Evolutionary conservation across 1,284 basidiomycete genomes (phyloP).

Genomic region (Earliella scabrosa): DNA sequence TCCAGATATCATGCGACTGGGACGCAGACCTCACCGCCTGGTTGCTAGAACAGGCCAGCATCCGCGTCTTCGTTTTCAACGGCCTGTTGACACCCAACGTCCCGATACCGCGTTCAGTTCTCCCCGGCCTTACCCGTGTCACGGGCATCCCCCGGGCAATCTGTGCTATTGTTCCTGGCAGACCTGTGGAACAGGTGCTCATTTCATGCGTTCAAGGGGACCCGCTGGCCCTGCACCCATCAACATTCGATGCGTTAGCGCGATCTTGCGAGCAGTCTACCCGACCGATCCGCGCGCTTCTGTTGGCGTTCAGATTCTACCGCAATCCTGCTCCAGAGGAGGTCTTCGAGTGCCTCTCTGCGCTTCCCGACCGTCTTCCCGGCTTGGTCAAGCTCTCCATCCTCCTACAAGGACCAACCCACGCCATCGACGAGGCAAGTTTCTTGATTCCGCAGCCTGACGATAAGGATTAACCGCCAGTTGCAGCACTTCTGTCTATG

Average conservation of each 20-base stretch:
- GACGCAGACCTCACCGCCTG: conserved; percentile 1
- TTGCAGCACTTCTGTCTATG: not conserved
- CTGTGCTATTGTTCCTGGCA: not conserved
- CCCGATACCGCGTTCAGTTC: not conserved
- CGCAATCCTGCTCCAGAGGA: not conserved
- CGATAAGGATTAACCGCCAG: no score
- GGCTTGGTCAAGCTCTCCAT: not conserved
- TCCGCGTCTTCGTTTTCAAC: not conserved
- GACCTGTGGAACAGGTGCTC: not conserved
- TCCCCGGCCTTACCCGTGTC: not conserved
- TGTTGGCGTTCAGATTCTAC: not conserved
- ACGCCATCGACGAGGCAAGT: not conserved
- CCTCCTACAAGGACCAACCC: not conserved
- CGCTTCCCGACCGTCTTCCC: not conserved
- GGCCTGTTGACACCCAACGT: not conserved
- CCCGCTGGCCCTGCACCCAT: not conserved
- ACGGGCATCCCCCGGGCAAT: not conserved
- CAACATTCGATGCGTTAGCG: not conserved
- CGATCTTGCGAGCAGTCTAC: not conserved
- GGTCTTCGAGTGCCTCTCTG: not conserved
- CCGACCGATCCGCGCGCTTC: not conserved
- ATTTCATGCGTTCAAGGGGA: not conserved
- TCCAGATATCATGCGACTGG: conserved; percentile 5
- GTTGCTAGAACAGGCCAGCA: conserved; percentile 2
- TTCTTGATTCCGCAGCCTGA: not conserved